Evolutionary conservation across 2,329 filamentous ascomycete species (phyloP).

Genomic region (Incumbomyces lentus): DNA sequence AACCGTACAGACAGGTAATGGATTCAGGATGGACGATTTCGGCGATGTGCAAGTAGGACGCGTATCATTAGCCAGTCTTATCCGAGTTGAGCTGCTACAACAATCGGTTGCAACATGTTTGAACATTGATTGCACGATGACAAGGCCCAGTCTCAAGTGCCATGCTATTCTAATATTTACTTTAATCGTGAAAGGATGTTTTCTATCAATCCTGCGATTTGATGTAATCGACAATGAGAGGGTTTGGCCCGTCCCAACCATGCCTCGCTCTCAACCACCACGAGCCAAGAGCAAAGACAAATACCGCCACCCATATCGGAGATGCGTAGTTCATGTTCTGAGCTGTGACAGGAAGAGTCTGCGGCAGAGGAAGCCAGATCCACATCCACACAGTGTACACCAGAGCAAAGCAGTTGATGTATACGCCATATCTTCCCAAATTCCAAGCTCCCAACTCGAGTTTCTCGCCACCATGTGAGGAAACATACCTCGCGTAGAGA

Average conservation of each 20-base stretch:
- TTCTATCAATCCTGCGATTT: no score
- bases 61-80: no score
- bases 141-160: no score
- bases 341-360: conserved; percentile 24
- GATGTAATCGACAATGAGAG: not conserved
- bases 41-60: no score
- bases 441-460: conserved; percentile 24
- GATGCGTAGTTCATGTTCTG: conserved; percentile 29
- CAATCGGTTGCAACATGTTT: no score
- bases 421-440: conserved; percentile 23
- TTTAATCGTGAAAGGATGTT: no score
- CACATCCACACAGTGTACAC: conserved; percentile 14
- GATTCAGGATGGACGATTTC: no score
- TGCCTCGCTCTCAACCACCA: conserved; percentile 10
- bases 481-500: conserved; percentile 23
- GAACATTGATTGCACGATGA: no score
- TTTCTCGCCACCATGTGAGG: conserved; percentile 12
- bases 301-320: conserved; percentile 22
- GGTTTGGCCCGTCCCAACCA: conserved; percentile 4
- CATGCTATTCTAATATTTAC: no score
- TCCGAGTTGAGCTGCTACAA: no score
- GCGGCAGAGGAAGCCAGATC: conserved; percentile 26
- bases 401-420: conserved; percentile 27
- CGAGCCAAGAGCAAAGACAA: conserved; percentile 7
- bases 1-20: no score